A percentile compares a stretch with the other conserved stretches of the same genome.
Conservation (phyloP, 1,284 basidiomycete species). For the Cutaneotrichosporon cavernicola region DNA sequence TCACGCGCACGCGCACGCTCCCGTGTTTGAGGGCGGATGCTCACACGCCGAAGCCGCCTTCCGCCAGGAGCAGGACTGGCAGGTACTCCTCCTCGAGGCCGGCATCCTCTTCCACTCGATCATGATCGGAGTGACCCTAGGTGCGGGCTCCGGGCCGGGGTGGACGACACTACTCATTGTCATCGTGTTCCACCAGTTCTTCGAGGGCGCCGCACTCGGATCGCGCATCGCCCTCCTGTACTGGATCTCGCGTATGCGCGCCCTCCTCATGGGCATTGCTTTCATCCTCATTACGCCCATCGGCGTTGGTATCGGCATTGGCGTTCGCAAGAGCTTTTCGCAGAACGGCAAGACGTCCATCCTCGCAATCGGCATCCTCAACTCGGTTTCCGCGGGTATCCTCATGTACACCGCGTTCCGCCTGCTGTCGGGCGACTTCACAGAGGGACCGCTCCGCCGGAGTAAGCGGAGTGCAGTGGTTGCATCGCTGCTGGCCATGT, state of each 20-base stretch:
- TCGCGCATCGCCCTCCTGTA: slow-evolving; percentile 36
- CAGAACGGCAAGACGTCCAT: slow-evolving; percentile 39
- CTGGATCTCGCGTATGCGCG: slow-evolving; percentile 24
- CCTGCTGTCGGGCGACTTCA: slow-evolving; percentile 36
- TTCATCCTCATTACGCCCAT: slow-evolving; percentile 37
- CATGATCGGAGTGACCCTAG: slow-evolving; percentile 37
- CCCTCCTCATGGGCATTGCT: slow-evolving; percentile 30
- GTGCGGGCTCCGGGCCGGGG: slow-evolving; percentile 29
- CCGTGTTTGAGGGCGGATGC: slow-evolving; percentile 3
- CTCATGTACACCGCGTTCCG: slow-evolving; percentile 41
- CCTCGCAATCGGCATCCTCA: slow-evolving; percentile 43
- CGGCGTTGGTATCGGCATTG: slow-evolving; percentile 42
- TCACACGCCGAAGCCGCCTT: slow-evolving; percentile 18
- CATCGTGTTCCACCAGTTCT: slow-evolving; percentile 40
- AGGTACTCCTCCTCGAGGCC: slow-evolving; percentile 46
- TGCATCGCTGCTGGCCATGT: slow-evolving; percentile 30
- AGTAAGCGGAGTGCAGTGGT: slow-evolving; percentile 27
- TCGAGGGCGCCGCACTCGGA: slow-evolving; percentile 28
- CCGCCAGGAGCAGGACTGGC: slow-evolving; percentile 24
- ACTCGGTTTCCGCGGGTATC: slow-evolving; percentile 32
- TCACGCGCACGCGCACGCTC: not conserved
- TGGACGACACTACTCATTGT: slow-evolving; percentile 35
- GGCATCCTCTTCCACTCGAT: slow-evolving; percentile 53
- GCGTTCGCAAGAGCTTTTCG: slow-evolving; percentile 39
- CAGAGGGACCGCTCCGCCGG: slow-evolving; percentile 30